phyloP scores from a whole-genome alignment of 352 stramenopile genomes.

The Globisporangium camurandrum region DNA sequence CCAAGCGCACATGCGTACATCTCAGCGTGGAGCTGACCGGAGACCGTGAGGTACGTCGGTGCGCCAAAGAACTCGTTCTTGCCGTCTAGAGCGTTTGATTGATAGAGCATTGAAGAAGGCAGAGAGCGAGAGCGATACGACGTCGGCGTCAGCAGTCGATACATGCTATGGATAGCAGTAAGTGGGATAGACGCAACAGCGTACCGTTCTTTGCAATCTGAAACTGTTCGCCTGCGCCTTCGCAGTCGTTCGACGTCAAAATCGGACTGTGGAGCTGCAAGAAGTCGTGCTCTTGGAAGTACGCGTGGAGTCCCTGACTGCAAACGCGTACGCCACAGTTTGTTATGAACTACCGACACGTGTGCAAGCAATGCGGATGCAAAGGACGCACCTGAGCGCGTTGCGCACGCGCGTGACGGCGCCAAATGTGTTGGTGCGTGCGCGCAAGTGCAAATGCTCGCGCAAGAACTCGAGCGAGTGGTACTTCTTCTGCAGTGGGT shows the following conservation, averaged over 20 bases:
- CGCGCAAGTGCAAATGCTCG: slow-evolving; percentile 88
- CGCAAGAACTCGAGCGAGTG: slow-evolving; percentile 92
- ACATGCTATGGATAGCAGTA: too few species aligned
- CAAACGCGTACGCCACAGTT: too few species aligned
- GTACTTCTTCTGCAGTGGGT: slow-evolving; percentile 92
- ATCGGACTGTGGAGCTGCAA: slow-evolving; percentile 94
- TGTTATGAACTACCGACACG: too few species aligned
- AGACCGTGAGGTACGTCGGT: slow-evolving; percentile 89
- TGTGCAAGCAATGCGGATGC: too few species aligned
- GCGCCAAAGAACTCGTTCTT: slow-evolving; percentile 89
- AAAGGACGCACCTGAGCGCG: too few species aligned
- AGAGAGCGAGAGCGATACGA: too few species aligned
- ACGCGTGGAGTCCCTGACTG: slow-evolving; percentile 92
- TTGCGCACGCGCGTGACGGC: slow-evolving; percentile 91
- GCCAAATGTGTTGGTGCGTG: slow-evolving; percentile 88
- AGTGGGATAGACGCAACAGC: too few species aligned
- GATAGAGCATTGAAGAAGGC: too few species aligned
- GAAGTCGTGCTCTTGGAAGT: slow-evolving; percentile 91
- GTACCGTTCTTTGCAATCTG: slow-evolving; percentile 90
- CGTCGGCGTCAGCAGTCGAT: slow-evolving; percentile 47
- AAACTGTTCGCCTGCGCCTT: slow-evolving; percentile 98
- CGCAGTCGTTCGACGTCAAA: slow-evolving; percentile 96
- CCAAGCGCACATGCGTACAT: slow-evolving; percentile 87
- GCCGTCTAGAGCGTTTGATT: slow-evolving; percentile 85
- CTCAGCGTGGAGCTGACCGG: slow-evolving; percentile 96